Base-by-base conservation (phyloP, 805 yeast genomes). In the Pichia pseudocactophila region DNA sequence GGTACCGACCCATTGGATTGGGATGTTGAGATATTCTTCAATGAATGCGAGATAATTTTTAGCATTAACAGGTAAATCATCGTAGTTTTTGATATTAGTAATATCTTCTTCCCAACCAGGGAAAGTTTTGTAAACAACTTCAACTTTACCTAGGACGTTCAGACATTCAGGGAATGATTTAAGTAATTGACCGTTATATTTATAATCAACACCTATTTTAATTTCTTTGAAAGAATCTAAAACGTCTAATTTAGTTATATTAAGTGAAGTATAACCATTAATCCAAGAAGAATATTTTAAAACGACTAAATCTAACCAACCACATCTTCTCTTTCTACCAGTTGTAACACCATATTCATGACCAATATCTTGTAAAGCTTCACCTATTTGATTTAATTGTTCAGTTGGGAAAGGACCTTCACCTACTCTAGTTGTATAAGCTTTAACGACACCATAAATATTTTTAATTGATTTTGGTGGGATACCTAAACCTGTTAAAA, bases 401-500 rank as follows among this genome's bases (percentile, higher is more conserved):
- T 92, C 98, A 44, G 97, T 82, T 48, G 98, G 97, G 83, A 92
- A 92, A 27, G 98, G 98, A 51, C 98, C 98, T 61, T 89, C 97
- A 56, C 98, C 98, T 43, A 92, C 98, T 67, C 98, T 80, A 30
- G 98, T 92, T 36, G 98, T 92, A 68, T 92, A 92, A 34, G 97
- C 97, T 71, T 92, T 92, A 37, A 90, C 97, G 20, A 92, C 98
- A 65, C 98, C 98, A 62, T 82, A 87, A 36, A 88, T 71, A 62
- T 87, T 81, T 41, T 71, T 74, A 55, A 92, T 82, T 49, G 79
- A 68, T 51, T 71, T 75, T 53, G 98, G 98, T n/a, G 97, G 96
- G 47, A 92, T 64, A 53, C 97, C 98, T 51, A 92, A 75, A 48
- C 98, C 98, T 32, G 98, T 92, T 57, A 88, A 71, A 40, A 92